Evolutionary conservation across 257 asterid species (phyloP).

Genomic region (Rauvolfia tetraphylla): DNA sequence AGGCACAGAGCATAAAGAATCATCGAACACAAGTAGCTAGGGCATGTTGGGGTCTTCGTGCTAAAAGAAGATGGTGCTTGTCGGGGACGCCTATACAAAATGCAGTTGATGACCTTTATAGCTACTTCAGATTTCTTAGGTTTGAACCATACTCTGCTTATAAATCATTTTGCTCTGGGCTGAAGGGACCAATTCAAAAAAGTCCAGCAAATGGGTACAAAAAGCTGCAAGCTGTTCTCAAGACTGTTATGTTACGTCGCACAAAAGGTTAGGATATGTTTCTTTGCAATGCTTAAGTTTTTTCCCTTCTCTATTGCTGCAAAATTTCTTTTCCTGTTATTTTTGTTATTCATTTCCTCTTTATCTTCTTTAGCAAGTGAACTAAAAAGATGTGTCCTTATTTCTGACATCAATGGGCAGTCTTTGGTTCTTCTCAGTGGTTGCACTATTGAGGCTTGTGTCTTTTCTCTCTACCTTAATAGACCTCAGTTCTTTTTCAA

Average conservation of each 20-base stretch:
- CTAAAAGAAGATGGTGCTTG: constrained; percentile 98
- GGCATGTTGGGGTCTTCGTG: constrained; percentile 99
- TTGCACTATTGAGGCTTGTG: neutral
- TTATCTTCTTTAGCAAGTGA: neutral
- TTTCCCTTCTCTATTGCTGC: neutral
- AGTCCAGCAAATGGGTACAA: constrained; percentile 75
- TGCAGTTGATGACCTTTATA: constrained; percentile 88
- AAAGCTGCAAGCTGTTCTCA: constrained; percentile 88
- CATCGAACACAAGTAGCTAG: constrained; percentile 92
- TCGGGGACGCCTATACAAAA: constrained; percentile 99
- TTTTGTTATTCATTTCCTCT: neutral
- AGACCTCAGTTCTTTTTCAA: too few species aligned
- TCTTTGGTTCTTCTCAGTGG: neutral
- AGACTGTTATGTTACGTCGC: constrained; percentile 94
- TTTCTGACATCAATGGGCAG: neutral
- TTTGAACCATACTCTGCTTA: constrained; percentile 84
- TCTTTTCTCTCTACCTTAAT: neutral
- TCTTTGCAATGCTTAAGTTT: neutral
- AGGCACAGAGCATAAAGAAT: constrained; percentile 98
- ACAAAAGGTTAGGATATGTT: constrained; percentile 57
- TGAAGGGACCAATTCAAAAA: constrained; percentile 79
- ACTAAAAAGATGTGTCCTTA: neutral
- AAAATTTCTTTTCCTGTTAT: neutral
- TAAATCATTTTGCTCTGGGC: constrained; percentile 60
- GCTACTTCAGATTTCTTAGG: constrained; percentile 95